phyloP scores from a whole-genome alignment of 345 rosid species.

The Citrus sp. region DNA sequence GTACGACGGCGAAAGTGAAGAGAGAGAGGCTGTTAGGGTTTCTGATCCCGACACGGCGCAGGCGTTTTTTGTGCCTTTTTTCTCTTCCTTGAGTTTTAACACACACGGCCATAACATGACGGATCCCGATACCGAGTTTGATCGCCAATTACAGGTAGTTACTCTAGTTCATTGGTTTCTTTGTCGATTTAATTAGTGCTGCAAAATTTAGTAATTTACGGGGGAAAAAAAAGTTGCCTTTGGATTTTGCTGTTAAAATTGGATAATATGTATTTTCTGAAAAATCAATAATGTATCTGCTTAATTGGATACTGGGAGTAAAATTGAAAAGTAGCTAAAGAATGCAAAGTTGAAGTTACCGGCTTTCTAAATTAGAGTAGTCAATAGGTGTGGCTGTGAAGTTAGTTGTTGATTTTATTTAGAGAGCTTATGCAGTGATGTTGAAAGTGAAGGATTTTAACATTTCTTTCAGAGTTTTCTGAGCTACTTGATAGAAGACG shows the following conservation, averaged over 20 bases:
- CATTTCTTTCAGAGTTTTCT: background rate
- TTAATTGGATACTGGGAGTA: background rate
- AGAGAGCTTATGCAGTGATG: background rate
- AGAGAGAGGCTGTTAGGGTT: constrained; percentile 76
- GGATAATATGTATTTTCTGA: background rate
- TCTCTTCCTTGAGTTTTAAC: constrained; percentile 86
- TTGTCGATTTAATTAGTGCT: background rate
- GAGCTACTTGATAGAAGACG: background rate
- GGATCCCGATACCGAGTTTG: constrained; percentile 88
- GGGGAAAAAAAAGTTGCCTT: background rate
- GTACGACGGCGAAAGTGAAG: constrained; percentile 35
- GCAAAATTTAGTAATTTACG: background rate
- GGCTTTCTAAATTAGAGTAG: background rate
- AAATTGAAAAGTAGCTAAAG: background rate
- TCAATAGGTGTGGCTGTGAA: background rate
- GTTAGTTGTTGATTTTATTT: background rate
- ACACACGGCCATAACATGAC: constrained; percentile 88
- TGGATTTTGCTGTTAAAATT: background rate
- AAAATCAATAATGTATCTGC: background rate
- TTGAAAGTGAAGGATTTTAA: background rate
- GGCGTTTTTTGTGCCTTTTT: constrained; percentile 84
- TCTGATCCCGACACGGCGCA: constrained; percentile 91
- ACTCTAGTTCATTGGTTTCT: background rate
- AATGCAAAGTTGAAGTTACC: background rate
- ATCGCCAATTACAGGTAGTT: constrained; percentile 81